These are phyloP conservation scores for Acacia confusa DNA, from an alignment of 306 rosid species.

Conservation along the genomic window DNA sequence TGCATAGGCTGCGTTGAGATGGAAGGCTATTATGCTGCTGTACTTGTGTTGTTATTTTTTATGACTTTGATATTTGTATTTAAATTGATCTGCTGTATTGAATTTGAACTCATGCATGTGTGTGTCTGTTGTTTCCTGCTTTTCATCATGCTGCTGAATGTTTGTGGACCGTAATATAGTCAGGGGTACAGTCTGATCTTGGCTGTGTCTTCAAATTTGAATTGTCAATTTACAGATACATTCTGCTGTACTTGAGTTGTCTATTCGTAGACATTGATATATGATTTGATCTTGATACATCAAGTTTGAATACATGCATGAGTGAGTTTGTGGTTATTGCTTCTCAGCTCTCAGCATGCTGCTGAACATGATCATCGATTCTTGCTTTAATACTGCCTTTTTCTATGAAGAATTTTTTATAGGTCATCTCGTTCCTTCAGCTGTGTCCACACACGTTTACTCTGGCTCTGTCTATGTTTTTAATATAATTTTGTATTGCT, in stretches of 20 bases:
- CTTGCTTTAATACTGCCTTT: neutral
- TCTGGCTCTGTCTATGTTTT: neutral
- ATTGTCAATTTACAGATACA: neutral
- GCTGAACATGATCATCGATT: slow-evolving; percentile 17
- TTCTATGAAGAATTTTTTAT: slow-evolving; percentile 1
- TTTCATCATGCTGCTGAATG: slow-evolving; percentile 13
- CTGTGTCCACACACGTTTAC: neutral
- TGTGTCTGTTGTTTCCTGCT: neutral
- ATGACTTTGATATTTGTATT: neutral
- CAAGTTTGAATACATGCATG: neutral
- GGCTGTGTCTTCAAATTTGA: neutral
- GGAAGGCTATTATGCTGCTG: slow-evolving; percentile 1
- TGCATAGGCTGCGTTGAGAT: neutral
- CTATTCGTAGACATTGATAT: neutral
- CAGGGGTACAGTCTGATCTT: neutral
- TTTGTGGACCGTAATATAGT: neutral
- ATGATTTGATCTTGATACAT: neutral
- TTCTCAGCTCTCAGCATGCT: slow-evolving; percentile 1
- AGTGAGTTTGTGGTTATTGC: slow-evolving; percentile 10
- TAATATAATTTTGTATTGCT: slow-evolving; percentile 12
- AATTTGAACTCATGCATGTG: neutral
- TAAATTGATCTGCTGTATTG: neutral
- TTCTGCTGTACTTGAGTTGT: neutral
- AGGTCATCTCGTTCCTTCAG: neutral
- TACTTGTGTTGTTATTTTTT: neutral